These are phyloP conservation scores for Boletus barrowsii DNA, from an alignment of 768 basidiomycete species.

Conservation along the genomic window DNA sequence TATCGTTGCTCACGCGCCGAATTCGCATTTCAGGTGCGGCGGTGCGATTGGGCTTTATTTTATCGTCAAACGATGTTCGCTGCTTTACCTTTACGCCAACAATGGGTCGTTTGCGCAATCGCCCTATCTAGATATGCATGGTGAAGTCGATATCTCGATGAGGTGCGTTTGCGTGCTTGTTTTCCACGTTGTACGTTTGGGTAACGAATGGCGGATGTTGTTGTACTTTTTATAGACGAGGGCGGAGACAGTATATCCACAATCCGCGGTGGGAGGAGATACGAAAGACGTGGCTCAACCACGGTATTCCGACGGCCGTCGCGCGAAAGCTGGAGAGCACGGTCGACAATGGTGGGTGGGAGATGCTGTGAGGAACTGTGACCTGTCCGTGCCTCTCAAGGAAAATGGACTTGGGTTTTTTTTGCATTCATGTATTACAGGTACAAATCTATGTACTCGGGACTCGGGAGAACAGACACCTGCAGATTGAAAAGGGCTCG, in stretches of 20 bases:
- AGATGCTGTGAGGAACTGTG: constrained; percentile 53
- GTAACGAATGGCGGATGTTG: neutral
- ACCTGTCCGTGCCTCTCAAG: neutral
- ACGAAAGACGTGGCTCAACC: constrained; percentile 85
- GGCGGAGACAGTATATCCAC: constrained; percentile 86
- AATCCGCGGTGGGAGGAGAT: constrained; percentile 86
- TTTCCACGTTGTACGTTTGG: neutral
- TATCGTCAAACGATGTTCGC: constrained; percentile 85
- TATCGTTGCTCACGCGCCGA: no score
- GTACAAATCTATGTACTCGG: neutral
- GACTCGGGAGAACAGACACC: neutral
- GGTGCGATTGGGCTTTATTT: constrained; percentile 89
- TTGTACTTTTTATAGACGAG: constrained; percentile 53
- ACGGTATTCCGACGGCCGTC: constrained; percentile 85
- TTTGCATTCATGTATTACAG: neutral
- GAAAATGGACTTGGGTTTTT: neutral
- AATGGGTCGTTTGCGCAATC: constrained; percentile 87
- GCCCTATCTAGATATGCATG: constrained; percentile 92
- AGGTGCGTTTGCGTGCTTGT: constrained; percentile 47
- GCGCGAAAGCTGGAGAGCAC: constrained; percentile 86
- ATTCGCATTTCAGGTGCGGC: constrained; percentile 61
- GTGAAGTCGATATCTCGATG: constrained; percentile 90
- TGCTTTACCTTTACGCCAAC: constrained; percentile 83
- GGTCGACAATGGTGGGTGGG: constrained; percentile 93
- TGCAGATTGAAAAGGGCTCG: neutral